These are phyloP conservation scores for Pezicula radicicola DNA, from an alignment of 2,329 filamentous ascomycete genomes.

Conservation along the genomic window DNA sequence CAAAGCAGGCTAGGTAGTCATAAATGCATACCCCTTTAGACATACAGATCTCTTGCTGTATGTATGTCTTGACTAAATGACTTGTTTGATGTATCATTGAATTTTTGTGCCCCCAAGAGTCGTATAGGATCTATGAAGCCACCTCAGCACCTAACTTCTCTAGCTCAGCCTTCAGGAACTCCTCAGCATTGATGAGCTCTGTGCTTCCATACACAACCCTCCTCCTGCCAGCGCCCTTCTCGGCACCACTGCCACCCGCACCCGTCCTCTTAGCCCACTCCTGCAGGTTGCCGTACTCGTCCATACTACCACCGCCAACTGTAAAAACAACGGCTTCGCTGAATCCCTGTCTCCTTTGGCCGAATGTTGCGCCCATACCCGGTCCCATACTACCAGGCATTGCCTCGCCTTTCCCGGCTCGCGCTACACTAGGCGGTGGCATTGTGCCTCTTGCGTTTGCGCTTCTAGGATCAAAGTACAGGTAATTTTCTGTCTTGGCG, in stretches of 20 bases:
- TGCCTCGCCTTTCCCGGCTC: conserved; percentile 34
- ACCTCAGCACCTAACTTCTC: conserved; percentile 58
- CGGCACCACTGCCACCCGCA: conserved; percentile 32
- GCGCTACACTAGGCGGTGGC: conserved; percentile 68
- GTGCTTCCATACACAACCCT: conserved; percentile 95
- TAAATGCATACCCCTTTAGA: neutral
- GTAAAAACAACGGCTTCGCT: conserved; percentile 92
- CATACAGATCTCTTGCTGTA: neutral
- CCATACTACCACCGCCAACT: conserved; percentile 95
- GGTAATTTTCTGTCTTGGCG: conserved; percentile 91
- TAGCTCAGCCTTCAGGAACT: conserved; percentile 63
- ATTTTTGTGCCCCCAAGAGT: neutral
- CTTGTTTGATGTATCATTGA: neutral
- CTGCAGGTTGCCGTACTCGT: conserved; percentile 95
- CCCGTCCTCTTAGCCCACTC: conserved; percentile 88
- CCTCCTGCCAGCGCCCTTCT: conserved; percentile 63
- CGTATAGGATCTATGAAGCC: conserved; percentile 5
- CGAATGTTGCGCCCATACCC: conserved; percentile 81
- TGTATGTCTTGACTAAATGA: no score
- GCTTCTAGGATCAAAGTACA: conserved; percentile 95
- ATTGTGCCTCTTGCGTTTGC: conserved; percentile 91
- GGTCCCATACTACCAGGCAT: conserved; percentile 42
- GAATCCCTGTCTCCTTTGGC: conserved; percentile 85
- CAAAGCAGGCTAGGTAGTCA: no score
- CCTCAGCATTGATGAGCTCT: conserved; percentile 68